phyloP scores from a whole-genome alignment of 106 monocot species.

The Dioscorea zingiberensis region DNA sequence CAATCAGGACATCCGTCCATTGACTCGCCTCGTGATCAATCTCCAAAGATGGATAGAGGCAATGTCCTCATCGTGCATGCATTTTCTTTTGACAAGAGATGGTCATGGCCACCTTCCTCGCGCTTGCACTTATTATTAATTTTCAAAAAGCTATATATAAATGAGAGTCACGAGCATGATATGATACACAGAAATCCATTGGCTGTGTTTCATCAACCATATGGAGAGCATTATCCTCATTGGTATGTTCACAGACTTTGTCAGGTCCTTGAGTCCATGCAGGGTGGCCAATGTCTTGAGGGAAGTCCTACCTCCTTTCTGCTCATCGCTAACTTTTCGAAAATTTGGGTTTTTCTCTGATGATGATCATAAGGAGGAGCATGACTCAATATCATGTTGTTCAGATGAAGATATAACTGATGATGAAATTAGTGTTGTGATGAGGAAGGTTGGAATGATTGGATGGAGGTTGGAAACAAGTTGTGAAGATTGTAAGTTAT shows the following conservation, averaged over 20 bases:
- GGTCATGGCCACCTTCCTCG: too few relatives aligned
- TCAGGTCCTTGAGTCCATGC: background rate
- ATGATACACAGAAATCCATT: background rate
- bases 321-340: background rate
- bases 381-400: background rate
- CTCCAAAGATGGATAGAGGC: too few relatives aligned
- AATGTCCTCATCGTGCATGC: too few relatives aligned
- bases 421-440: slow-evolving; percentile 7
- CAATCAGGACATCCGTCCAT: too few relatives aligned
- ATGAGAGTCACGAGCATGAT: too few relatives aligned
- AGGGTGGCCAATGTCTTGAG: slow-evolving; percentile 1
- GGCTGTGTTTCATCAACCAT: background rate
- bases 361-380: background rate
- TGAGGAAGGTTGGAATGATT: slow-evolving; percentile 19
- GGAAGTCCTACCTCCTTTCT: slow-evolving; percentile 5
- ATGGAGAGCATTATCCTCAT: background rate
- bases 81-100: too few relatives aligned
- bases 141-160: too few relatives aligned
- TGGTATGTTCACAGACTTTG: background rate
- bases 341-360: background rate
- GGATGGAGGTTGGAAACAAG: background rate
- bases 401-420: background rate
- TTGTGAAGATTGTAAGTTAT: slow-evolving; percentile 1
- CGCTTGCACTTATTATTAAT: too few relatives aligned
- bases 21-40: too few relatives aligned